phyloP scores from a whole-genome alignment of 2,329 filamentous ascomycete species.

The Cercospora sp. region DNA sequence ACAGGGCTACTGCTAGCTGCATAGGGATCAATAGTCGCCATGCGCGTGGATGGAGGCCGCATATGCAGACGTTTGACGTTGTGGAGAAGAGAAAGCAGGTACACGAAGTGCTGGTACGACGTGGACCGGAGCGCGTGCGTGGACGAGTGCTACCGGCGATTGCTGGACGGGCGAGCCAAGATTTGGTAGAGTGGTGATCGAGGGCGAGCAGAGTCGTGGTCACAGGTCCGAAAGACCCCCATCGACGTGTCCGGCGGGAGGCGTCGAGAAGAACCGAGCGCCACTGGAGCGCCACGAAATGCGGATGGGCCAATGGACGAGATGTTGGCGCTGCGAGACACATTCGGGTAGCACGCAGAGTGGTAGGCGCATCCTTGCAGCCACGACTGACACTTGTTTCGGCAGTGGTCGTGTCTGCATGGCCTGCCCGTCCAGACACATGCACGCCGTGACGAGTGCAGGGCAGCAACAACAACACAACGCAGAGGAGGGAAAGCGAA shows the following conservation, averaged over 20 bases:
- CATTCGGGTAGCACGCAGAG: neutral
- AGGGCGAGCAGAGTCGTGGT: neutral
- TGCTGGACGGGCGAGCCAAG: neutral
- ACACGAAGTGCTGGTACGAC: neutral
- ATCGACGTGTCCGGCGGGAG: neutral
- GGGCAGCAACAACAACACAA: neutral
- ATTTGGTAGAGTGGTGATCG: neutral
- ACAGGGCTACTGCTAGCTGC: neutral
- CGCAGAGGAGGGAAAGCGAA: neutral
- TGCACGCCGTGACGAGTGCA: neutral
- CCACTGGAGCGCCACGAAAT: neutral
- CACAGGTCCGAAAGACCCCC: neutral
- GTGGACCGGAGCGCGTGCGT: neutral
- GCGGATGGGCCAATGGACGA: neutral
- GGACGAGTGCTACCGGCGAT: neutral
- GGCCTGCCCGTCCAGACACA: conserved; percentile 8
- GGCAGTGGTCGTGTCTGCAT: neutral
- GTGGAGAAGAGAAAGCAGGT: neutral
- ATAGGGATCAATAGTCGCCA: neutral
- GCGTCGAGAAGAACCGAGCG: neutral
- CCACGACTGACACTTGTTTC: neutral
- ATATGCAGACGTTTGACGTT: neutral
- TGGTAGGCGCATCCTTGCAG: neutral
- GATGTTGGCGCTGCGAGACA: neutral
- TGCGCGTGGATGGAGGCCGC: neutral